Percentiles rank a stretch among this genome's conserved stretches.
phyloP scores from a whole-genome alignment of 306 rosid species.

The Dalbergia cultrata region DNA sequence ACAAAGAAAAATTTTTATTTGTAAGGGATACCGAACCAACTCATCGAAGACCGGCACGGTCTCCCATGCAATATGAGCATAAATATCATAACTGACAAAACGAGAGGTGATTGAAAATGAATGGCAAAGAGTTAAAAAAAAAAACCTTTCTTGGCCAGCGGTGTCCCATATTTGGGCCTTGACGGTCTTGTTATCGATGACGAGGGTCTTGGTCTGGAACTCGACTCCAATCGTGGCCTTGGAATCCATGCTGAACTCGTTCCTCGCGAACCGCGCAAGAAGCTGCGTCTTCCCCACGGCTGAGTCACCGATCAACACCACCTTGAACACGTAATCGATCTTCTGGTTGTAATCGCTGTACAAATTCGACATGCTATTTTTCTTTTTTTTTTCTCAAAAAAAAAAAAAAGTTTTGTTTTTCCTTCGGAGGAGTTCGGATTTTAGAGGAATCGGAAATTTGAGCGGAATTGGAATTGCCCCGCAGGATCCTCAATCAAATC shows the following conservation, averaged over 20 bases:
- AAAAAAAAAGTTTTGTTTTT: background rate
- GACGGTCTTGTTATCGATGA: slow-evolving; percentile 77
- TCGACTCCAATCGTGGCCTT: slow-evolving; percentile 87
- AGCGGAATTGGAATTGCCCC: background rate
- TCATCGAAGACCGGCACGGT: no score
- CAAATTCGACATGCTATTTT: slow-evolving; percentile 46
- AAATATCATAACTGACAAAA: background rate
- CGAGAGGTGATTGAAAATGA: background rate
- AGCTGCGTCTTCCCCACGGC: slow-evolving; percentile 90
- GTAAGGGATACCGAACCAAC: no score
- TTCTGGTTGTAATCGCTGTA: slow-evolving; percentile 60
- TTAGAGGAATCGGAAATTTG: no score
- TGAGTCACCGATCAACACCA: slow-evolving; percentile 84
- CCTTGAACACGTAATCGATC: slow-evolving; percentile 88
- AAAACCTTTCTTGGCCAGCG: slow-evolving; percentile 88
- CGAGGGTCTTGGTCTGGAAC: slow-evolving; percentile 66
- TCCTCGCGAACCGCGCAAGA: slow-evolving; percentile 74
- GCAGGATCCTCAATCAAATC: background rate
- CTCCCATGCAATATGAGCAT: no score
- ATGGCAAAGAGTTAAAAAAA: no score
- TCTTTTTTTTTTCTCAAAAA: background rate
- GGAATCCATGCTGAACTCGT: slow-evolving; percentile 76
- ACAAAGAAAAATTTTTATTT: no score
- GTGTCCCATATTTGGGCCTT: slow-evolving; percentile 93
- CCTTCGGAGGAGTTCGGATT: background rate